These are phyloP conservation scores for Penicillium macrosclerotiorum DNA, from an alignment of 495 filamentous ascomycete species.

Conservation along the genomic window DNA sequence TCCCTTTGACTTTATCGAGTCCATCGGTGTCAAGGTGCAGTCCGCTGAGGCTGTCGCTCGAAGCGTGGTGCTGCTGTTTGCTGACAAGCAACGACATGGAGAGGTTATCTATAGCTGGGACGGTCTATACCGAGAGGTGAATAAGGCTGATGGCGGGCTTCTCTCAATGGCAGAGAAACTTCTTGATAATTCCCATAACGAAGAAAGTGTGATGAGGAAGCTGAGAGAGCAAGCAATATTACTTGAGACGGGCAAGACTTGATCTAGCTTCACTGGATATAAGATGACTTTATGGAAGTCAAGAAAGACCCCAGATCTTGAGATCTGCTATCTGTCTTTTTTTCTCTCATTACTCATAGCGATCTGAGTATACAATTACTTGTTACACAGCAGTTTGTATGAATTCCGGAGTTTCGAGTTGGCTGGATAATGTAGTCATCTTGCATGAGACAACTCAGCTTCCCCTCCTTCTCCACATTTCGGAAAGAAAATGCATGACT, in stretches of 20 bases:
- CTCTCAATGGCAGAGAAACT: slow-evolving; percentile 12
- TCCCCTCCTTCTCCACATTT: slow-evolving; percentile 14
- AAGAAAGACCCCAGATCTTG: too few relatives aligned
- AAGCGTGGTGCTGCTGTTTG: slow-evolving; percentile 36
- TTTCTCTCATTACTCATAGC: too few relatives aligned
- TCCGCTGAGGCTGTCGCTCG: slow-evolving; percentile 33
- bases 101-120: slow-evolving; percentile 40
- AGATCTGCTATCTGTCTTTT: too few relatives aligned
- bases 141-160: slow-evolving; percentile 29
- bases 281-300: too few relatives aligned
- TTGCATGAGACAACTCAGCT: slow-evolving; percentile 3
- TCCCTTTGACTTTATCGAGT: slow-evolving; percentile 15
- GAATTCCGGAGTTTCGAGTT: background rate
- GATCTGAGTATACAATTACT: too few relatives aligned
- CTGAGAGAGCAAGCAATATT: background rate
- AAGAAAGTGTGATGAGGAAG: slow-evolving; percentile 15
- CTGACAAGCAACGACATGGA: slow-evolving; percentile 30
- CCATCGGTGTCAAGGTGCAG: slow-evolving; percentile 28
- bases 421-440: background rate
- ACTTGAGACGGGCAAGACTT: background rate
- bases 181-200: slow-evolving; percentile 10
- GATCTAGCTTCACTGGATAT: too few relatives aligned
- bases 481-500: background rate
- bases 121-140: slow-evolving; percentile 38
- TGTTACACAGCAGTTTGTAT: background rate